Base-by-base conservation (phyloP, 2,329 filamentous ascomycete species). In the Curvularia hawaiiensis region DNA sequence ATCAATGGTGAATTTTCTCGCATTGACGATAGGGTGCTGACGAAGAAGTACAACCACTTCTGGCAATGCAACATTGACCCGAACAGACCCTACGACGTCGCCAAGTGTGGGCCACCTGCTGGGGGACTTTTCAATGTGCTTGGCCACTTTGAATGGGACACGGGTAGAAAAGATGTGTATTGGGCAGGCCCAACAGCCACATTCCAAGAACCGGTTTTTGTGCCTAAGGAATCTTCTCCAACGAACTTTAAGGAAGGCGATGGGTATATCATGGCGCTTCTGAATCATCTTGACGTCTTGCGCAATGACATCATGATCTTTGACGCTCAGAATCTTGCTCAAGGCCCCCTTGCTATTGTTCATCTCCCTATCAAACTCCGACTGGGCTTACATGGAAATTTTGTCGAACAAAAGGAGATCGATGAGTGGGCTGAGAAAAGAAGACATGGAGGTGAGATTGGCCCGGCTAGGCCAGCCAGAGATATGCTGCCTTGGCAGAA, bases 151-250 rank as follows among this genome's bases (percentile, higher is more conserved):
- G 66, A 71, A 30, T 75, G 71, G 70, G 67, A 71, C 10, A 71
- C 65, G 1, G 68, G 72, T 0, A 61, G 67, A 49, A 74, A 69
- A 12, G 67, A 72, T 50, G 72, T 63, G 28, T 78, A 67, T 51
- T 78, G 68, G 60, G 75, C 70, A 20, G 77, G 74, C 1, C 74
- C 70, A 26, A 75, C 69, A 10, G 72, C 75, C 26, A 81, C 80
- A 0, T 81, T 84, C 59, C 83, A 85, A 65, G 83, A 85, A 59
- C 83, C 83, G 0, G 78, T 81, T 0, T 85, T 85, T 55, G 79
- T 85, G 12, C 82, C 83, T 0, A 72, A 74, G 31, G 67, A 68
- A 0, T 72, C 75, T 2, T 74, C 73, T 20, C 76, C 72, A 8
- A 16, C 38, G 3, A 22, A 22, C 2, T 33, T 56, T 3, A 70